phyloP scores from a whole-genome alignment of 257 asterid genomes.

The Plectranthus barbatus region DNA sequence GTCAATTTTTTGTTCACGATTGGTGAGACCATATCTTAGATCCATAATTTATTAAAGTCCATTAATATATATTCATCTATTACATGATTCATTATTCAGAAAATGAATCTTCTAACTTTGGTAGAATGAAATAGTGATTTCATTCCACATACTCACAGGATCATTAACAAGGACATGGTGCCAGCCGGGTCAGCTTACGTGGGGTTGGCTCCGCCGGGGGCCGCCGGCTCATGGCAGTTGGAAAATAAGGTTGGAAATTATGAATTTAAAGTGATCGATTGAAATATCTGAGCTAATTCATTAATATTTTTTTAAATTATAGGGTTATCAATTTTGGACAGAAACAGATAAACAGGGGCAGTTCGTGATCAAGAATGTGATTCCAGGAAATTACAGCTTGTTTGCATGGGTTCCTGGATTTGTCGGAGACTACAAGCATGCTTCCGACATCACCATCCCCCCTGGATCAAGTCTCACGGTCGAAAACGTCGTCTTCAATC shows the following conservation, averaged over 20 bases:
- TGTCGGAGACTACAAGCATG: slow-evolving; percentile 49
- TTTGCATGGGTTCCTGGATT: slow-evolving; percentile 48
- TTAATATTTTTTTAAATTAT: neutral
- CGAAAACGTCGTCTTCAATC: slow-evolving; percentile 26
- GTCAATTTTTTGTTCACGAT: slow-evolving; percentile 51
- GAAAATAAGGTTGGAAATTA: slow-evolving; percentile 55
- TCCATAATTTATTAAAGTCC: too few relatives aligned
- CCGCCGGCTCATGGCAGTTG: slow-evolving; percentile 58
- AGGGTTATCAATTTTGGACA: slow-evolving; percentile 78
- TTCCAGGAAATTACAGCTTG: slow-evolving; percentile 43
- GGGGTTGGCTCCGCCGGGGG: slow-evolving; percentile 55
- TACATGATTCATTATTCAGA: too few relatives aligned
- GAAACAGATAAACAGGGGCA: slow-evolving; percentile 27
- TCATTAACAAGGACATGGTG: slow-evolving; percentile 3
- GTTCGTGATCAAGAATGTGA: slow-evolving; percentile 35
- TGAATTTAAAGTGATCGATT: too few relatives aligned
- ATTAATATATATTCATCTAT: too few relatives aligned
- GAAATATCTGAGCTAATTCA: too few relatives aligned
- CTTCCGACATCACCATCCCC: slow-evolving; percentile 16
- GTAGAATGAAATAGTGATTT: neutral
- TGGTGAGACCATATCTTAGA: slow-evolving; percentile 9
- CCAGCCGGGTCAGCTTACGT: slow-evolving; percentile 37
- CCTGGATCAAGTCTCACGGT: slow-evolving; percentile 27
- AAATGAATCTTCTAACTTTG: too few relatives aligned
- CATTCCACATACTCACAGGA: slow-evolving; percentile 5